Evolutionary conservation across 768 basidiomycete genomes (phyloP).

Genomic region (Russula lepida): DNA sequence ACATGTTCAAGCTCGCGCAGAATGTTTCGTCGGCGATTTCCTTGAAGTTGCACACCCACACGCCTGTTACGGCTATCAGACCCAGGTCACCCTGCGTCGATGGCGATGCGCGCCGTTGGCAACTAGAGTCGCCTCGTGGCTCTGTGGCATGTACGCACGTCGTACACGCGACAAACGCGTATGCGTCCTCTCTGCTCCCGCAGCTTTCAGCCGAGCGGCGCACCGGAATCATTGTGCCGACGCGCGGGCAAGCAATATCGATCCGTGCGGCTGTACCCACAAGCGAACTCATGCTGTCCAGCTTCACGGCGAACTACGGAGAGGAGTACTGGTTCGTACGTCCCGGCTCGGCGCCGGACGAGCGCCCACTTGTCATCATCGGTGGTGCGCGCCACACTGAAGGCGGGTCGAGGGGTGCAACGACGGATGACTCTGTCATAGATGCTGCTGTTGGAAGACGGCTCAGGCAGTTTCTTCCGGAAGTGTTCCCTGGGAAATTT

Average conservation of each 20-base stretch:
- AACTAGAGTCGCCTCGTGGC: conserved; percentile 59
- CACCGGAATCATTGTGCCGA: conserved; percentile 50
- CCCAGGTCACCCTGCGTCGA: conserved; percentile 30
- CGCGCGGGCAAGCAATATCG: conserved; percentile 59
- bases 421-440: conserved; percentile 49
- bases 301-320: conserved; percentile 34
- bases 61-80: conserved; percentile 43
- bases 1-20: conserved; percentile 43
- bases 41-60: conserved; percentile 61
- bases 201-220: conserved; percentile 40
- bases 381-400: conserved; percentile 56
- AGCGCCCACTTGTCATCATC: conserved; percentile 55
- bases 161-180: conserved; percentile 83
- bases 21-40: conserved; percentile 28
- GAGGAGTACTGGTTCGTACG: conserved; percentile 84
- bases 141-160: conserved; percentile 50
- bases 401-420: conserved; percentile 40
- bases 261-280: conserved; percentile 35
- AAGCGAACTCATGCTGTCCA: conserved; percentile 34
- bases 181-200: conserved; percentile 70
- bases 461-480: conserved; percentile 53
- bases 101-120: conserved; percentile 38
- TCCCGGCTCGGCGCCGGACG: conserved; percentile 28
- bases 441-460: conserved; percentile 39
- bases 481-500: conserved; percentile 47